phyloP scores from a whole-genome alignment of 2,329 filamentous ascomycete species.

The Diaporthe sp. region DNA sequence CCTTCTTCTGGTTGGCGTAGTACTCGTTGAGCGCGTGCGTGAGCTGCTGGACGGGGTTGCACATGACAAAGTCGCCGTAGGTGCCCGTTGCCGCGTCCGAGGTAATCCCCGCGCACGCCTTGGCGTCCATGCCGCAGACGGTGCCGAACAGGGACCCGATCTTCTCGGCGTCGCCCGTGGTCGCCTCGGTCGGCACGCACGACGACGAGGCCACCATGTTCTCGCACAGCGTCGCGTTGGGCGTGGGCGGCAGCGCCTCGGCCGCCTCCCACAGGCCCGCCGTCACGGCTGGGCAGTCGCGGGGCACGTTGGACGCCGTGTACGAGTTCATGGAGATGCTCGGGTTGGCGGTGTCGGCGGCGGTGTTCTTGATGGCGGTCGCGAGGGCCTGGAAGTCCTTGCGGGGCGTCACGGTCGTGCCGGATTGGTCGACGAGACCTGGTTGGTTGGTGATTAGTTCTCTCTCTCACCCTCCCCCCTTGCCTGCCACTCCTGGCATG shows the following conservation, averaged over 20 bases:
- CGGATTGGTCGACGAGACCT: slow-evolving; percentile 75
- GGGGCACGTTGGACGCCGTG: slow-evolving; percentile 77
- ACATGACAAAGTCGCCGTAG: slow-evolving; percentile 86
- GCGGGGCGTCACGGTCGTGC: slow-evolving; percentile 68
- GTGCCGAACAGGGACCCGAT: slow-evolving; percentile 80
- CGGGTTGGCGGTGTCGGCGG: slow-evolving; percentile 75
- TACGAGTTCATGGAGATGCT: slow-evolving; percentile 77
- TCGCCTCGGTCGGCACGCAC: slow-evolving; percentile 78
- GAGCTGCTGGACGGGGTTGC: slow-evolving; percentile 77
- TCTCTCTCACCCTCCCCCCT: neutral
- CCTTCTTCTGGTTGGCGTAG: slow-evolving; percentile 70
- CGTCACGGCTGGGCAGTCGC: slow-evolving; percentile 78
- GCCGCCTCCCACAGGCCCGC: slow-evolving; percentile 80
- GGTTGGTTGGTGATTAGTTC: slow-evolving; percentile 44
- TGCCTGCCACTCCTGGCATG: neutral
- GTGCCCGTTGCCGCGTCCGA: slow-evolving; percentile 77
- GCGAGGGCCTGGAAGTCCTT: slow-evolving; percentile 81
- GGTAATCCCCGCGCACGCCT: slow-evolving; percentile 76
- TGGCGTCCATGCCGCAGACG: slow-evolving; percentile 73
- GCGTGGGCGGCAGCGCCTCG: slow-evolving; percentile 81
- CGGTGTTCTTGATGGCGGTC: slow-evolving; percentile 78
- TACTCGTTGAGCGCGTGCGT: slow-evolving; percentile 82
- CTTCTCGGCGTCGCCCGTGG: slow-evolving; percentile 68
- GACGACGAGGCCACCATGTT: slow-evolving; percentile 85
- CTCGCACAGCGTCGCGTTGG: slow-evolving; percentile 82